Base-by-base conservation (phyloP, 169 alveolate genomes). In the Besnoitia besnoiti region DNA sequence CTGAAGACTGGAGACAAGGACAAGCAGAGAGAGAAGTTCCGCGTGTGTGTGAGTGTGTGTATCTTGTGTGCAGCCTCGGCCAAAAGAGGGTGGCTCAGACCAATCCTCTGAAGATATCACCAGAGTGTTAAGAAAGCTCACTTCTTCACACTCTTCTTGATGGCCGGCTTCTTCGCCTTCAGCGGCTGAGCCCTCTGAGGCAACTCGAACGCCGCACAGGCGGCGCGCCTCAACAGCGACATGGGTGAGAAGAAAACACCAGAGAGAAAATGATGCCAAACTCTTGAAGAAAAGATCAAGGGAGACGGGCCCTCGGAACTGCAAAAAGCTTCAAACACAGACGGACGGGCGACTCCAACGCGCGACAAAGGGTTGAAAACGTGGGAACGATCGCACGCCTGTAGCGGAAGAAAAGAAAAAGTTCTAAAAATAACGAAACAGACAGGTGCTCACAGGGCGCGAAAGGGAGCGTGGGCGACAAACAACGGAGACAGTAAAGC, bases 131-230 rank as follows among this genome's bases (percentile, higher is more conserved):
- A n/a, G n/a, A 73, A 73, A 16, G n/a, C 47, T n/a, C 5, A 73
- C 82, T 73, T 73, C n/a, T 73, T 73, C 39, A 73, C 82, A 19
- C n/a, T 73, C 82, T 73, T 77, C 33, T 77, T 77, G 14, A 44
- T 55, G 16, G 39, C 61, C 59, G 87, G 87, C 59, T 77, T 77
- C 40, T 77, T 77, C 61, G 87, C 44, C 40, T 77, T 77, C 33
- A 44, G 55, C 10, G 87, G 87, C 19, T 51, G 59, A 2, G 87
- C 87, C 35, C 87, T 51, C 35, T 77, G 87, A 24, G 87, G 87
- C 30, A 77, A 55, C 33, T 27, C 0, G 19, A 77, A 37, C 49
- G 87, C 49, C 50, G 87, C 61, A 27, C 61, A 37, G 19, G 87
- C 87, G 0, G 59, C 55, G 10, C 21, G 59, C 49, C 87, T 19